phyloP scores from a whole-genome alignment of 2,329 filamentous ascomycete genomes.

The Fusarium decemcellulare region DNA sequence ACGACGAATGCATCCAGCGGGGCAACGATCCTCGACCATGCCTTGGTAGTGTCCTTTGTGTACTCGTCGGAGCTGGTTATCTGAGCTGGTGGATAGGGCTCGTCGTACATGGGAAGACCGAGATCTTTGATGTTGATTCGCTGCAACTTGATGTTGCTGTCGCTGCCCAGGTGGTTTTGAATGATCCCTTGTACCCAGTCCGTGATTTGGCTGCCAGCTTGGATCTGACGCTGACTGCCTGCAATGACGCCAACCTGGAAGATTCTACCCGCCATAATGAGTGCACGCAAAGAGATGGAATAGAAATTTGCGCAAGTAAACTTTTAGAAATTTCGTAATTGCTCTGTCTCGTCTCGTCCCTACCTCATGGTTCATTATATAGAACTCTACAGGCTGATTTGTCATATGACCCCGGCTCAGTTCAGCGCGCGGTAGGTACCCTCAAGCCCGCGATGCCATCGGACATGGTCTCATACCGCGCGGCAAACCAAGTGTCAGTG shows the following conservation, averaged over 20 bases:
- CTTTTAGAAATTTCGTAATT: too few relatives aligned
- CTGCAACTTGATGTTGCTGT: background rate
- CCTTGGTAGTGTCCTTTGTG: background rate
- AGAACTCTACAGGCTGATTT: too few relatives aligned
- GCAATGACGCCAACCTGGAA: background rate
- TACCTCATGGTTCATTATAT: too few relatives aligned
- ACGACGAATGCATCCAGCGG: conserved; percentile 62
- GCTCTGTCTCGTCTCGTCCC: too few relatives aligned
- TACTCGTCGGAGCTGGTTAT: conserved; percentile 1
- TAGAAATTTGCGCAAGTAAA: too few relatives aligned
- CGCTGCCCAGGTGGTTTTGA: background rate
- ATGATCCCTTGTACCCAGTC: background rate
- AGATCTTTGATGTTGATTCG: background rate
- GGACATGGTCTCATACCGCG: too few relatives aligned
- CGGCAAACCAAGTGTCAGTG: too few relatives aligned
- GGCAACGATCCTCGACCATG: conserved; percentile 50
- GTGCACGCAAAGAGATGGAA: too few relatives aligned
- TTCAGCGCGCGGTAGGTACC: too few relatives aligned
- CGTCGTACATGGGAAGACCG: background rate
- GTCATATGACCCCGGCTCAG: too few relatives aligned
- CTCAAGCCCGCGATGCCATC: too few relatives aligned
- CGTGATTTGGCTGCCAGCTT: background rate
- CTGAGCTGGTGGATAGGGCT: conserved; percentile 1
- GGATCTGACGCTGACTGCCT: background rate
- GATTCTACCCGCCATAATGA: background rate